Conservation (phyloP, 75 land plant species). For the Ceratopteris richardii region DNA sequence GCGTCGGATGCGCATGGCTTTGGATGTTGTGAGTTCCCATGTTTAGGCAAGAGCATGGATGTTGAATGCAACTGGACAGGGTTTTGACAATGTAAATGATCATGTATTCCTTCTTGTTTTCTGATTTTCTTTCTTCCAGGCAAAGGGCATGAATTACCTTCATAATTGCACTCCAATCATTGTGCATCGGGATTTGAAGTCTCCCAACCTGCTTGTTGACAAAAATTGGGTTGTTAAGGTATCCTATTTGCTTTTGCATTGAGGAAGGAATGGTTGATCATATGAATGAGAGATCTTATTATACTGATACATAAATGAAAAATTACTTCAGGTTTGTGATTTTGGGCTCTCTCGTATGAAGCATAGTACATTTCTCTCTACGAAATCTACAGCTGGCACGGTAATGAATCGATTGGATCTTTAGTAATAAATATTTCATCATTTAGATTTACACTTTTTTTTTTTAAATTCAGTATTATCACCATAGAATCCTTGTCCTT, state of each 20-base stretch:
- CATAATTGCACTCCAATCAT: slow-evolving; percentile 78
- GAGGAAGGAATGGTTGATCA: neutral
- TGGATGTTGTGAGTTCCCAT: slow-evolving; percentile 92
- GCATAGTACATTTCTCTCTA: slow-evolving; percentile 90
- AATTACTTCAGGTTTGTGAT: slow-evolving; percentile 99
- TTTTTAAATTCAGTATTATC: too few species aligned
- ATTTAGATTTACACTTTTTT: too few species aligned
- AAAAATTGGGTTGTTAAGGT: slow-evolving; percentile 99
- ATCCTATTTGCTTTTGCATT: neutral
- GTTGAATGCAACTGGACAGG: too few species aligned
- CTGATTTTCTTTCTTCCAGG: slow-evolving; percentile 24
- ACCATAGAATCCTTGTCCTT: neutral
- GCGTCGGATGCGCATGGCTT: slow-evolving; percentile 91
- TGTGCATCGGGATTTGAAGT: slow-evolving; percentile 94
- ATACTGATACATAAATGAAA: too few species aligned
- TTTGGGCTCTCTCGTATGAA: slow-evolving; percentile 98
- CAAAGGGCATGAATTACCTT: slow-evolving; percentile 93
- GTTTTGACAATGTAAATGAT: too few species aligned
- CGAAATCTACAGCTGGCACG: slow-evolving; percentile 96
- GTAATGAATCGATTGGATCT: too few species aligned
- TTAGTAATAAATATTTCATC: neutral
- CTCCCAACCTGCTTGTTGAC: slow-evolving; percentile 94
- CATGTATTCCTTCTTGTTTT: too few species aligned
- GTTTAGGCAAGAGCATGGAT: too few species aligned
- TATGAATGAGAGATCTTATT: neutral